Evolutionary conservation across 148 eudicot genomes (phyloP).

Genomic region (Beta vulgaris): DNA sequence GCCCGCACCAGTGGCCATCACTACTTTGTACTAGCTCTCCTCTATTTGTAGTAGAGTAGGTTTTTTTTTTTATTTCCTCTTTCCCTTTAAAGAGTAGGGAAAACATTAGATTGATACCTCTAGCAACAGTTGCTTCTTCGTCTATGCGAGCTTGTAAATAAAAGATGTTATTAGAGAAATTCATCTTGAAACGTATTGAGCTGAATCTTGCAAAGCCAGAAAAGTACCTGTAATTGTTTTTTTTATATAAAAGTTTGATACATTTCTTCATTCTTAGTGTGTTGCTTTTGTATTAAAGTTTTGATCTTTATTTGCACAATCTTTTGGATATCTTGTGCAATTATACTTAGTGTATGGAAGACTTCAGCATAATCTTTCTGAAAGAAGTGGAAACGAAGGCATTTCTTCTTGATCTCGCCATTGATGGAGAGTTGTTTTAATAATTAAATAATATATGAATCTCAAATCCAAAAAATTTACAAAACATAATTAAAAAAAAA

Average conservation of each 20-base stretch:
- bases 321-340: not conserved
- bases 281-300: not conserved
- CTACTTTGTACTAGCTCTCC: constrained; percentile 15
- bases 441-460: constrained; percentile 16
- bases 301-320: no score
- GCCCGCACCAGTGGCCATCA: no score
- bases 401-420: not conserved
- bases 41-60: constrained; percentile 25
- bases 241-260: constrained; percentile 16
- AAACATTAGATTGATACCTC: constrained; percentile 20
- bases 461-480: constrained; percentile 25
- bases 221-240: constrained; percentile 23
- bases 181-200: constrained; percentile 25
- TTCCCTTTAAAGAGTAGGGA: constrained; percentile 23
- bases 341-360: not conserved
- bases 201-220: constrained; percentile 27
- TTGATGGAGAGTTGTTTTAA: not conserved
- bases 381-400: not conserved
- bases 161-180: constrained; percentile 30
- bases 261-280: constrained; percentile 25
- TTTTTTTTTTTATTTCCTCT: not conserved
- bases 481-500: no score
- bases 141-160: constrained; percentile 26
- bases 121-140: constrained; percentile 19
- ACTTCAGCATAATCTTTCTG: not conserved